A percentile compares a stretch with the other conserved stretches of the same genome.
Evolutionary conservation across 129 eudicot genomes (phyloP).

Genomic region (Apium graveolens): DNA sequence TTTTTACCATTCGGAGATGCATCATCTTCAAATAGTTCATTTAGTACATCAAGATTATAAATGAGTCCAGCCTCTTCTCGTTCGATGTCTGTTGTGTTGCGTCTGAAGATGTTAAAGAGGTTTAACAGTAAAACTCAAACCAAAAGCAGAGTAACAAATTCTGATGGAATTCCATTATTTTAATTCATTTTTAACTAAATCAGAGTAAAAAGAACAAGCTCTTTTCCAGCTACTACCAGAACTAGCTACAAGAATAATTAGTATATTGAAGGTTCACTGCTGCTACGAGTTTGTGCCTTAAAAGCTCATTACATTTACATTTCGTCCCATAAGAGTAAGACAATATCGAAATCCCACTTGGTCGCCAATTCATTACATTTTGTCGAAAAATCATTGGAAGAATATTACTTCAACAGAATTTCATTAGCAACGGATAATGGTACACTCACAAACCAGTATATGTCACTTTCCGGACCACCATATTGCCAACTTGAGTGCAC

Average conservation of each 20-base stretch:
- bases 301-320: not conserved
- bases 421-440: not conserved
- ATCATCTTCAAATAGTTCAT: too few species aligned
- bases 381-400: not conserved
- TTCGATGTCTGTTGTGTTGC: too few species aligned
- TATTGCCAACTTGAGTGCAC: not conserved
- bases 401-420: not conserved
- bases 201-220: too few species aligned
- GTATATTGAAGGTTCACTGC: not conserved
- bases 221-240: too few species aligned
- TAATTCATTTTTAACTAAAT: too few species aligned
- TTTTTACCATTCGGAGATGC: too few species aligned
- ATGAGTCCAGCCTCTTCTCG: too few species aligned
- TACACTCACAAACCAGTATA: not conserved
- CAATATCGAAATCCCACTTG: not conserved
- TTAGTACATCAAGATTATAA: too few species aligned
- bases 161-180: too few species aligned
- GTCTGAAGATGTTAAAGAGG: too few species aligned
- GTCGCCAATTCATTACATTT: not conserved
- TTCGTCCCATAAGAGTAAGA: not conserved
- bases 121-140: too few species aligned
- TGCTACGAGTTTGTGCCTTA: not conserved
- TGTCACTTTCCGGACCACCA: not conserved
- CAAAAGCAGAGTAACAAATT: too few species aligned
- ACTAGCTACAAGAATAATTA: not conserved